Conservation (phyloP, 2,329 filamentous ascomycete species). For the Monosporascus sp. region DNA sequence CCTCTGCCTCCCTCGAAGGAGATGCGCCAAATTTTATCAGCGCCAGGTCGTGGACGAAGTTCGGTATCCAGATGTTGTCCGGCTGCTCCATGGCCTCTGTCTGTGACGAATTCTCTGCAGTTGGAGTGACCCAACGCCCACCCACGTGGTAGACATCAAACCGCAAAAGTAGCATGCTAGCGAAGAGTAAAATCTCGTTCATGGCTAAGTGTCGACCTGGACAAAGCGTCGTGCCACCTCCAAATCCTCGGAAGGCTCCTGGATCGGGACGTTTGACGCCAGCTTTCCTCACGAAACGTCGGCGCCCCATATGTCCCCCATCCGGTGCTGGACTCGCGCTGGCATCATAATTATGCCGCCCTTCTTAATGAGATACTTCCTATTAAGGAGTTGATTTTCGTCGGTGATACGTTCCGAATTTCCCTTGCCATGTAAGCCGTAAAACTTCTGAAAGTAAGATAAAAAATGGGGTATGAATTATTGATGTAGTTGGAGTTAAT, state of each 20-base stretch:
- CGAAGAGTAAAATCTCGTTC: not conserved
- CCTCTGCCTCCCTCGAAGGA: too few species aligned
- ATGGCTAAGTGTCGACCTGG: conserved; percentile 1
- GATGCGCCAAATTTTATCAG: too few species aligned
- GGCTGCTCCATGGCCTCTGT: not conserved
- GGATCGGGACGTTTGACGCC: not conserved
- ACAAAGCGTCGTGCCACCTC: not conserved
- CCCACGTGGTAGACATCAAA: not conserved
- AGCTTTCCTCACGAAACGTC: not conserved
- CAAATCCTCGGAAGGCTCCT: not conserved
- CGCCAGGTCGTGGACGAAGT: not conserved
- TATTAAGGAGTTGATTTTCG: not conserved
- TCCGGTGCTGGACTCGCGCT: not conserved
- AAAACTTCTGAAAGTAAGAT: conserved; percentile 6
- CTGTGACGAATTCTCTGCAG: not conserved
- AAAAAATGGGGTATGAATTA: conserved; percentile 2
- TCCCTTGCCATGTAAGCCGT: conserved; percentile 4
- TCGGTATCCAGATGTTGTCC: not conserved
- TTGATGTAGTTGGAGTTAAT: conserved; percentile 1
- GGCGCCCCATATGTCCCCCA: not conserved
- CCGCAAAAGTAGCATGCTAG: not conserved
- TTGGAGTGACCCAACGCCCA: not conserved
- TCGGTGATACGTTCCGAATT: not conserved
- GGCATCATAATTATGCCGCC: not conserved
- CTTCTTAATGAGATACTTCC: not conserved